Evolutionary conservation across 768 basidiomycete species (phyloP).

Genomic region (Termitomyces sp.): DNA sequence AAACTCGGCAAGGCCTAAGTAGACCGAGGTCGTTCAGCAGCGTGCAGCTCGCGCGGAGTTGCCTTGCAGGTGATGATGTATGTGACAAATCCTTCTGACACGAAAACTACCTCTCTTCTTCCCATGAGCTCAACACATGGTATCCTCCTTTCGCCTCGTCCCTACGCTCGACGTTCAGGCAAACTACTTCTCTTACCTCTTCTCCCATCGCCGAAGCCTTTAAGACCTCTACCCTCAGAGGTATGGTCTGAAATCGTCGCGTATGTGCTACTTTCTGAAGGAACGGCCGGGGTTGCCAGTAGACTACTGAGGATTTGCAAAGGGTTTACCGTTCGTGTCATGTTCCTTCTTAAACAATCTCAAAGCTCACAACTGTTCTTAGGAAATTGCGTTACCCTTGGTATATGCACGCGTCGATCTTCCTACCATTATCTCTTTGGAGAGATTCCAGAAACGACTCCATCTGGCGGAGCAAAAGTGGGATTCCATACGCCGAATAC

Average conservation of each 20-base stretch:
- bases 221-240: conserved; percentile 62
- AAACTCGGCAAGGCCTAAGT: background rate
- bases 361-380: background rate
- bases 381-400: conserved; percentile 68
- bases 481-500: conserved; percentile 86
- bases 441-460: conserved; percentile 57
- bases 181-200: conserved; percentile 65
- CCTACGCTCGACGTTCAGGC: conserved; percentile 56
- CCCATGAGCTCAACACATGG: conserved; percentile 30
- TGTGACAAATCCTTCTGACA: background rate
- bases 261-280: conserved; percentile 26
- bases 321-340: conserved; percentile 37
- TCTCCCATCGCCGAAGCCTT: conserved; percentile 48
- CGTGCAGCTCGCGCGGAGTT: background rate
- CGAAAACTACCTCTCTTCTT: background rate
- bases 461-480: conserved; percentile 68
- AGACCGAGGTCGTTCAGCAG: too few species aligned
- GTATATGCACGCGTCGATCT: conserved; percentile 57
- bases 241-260: conserved; percentile 65
- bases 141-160: conserved; percentile 64
- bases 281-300: conserved; percentile 22
- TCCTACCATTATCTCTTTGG: conserved; percentile 38
- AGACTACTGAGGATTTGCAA: conserved; percentile 41
- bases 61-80: background rate
- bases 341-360: background rate